Conservation (phyloP, 23 red algal genomes). For the Gracilaria gracilis region DNA sequence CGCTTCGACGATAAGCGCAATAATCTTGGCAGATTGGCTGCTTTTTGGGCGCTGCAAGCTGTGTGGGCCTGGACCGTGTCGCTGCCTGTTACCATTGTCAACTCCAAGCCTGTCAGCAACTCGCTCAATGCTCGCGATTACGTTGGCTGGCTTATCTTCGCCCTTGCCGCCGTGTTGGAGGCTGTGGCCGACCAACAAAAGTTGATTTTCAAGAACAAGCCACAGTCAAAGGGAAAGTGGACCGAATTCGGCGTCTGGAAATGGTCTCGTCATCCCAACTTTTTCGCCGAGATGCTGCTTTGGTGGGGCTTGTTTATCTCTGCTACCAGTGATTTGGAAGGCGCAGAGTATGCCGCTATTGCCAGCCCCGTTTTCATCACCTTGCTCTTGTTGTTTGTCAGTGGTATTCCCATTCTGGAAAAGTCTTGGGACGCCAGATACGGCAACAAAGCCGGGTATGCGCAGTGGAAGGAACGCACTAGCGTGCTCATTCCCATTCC, state of each 20-base stretch:
- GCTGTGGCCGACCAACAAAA: conserved; percentile 96
- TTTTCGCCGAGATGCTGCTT: conserved; percentile 93
- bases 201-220: conserved; percentile 67
- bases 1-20: conserved; percentile 88
- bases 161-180: conserved; percentile 75
- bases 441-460: conserved; percentile 69
- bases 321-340: conserved; percentile 32
- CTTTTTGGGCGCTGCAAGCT: conserved; percentile 92
- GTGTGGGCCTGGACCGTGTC: conserved; percentile 92
- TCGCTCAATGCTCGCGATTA: conserved; percentile 75
- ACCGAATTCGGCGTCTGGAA: conserved; percentile 86
- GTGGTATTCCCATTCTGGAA: conserved; percentile 91
- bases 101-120: conserved; percentile 43
- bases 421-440: conserved; percentile 78
- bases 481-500: conserved; percentile 90
- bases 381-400: conserved; percentile 88
- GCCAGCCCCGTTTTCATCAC: conserved; percentile 94
- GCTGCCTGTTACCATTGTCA: conserved; percentile 79
- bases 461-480: conserved; percentile 75
- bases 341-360: conserved; percentile 60
- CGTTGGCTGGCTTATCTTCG: conserved; percentile 85
- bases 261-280: conserved; percentile 95
- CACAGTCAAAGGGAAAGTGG: conserved; percentile 59
- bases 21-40: conserved; percentile 64
- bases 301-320: conserved; percentile 91